Evolutionary conservation across 345 rosid species (phyloP).

Genomic region (Excoecaria cochinchinensis): DNA sequence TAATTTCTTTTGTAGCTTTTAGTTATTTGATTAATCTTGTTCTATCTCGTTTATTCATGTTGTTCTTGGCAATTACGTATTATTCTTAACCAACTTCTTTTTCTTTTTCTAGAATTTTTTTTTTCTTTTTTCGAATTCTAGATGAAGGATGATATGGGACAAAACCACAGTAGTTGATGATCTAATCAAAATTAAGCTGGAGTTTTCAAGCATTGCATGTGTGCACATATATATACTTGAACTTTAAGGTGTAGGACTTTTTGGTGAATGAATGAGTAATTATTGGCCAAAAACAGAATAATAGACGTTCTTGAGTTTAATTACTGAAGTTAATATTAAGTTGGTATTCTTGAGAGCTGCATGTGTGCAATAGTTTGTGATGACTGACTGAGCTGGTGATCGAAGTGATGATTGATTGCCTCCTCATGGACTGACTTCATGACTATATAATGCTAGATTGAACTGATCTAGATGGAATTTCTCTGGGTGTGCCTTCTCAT

Average conservation of each 20-base stretch:
- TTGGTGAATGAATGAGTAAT: background rate
- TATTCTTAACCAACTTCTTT: background rate
- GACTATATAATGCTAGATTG: background rate
- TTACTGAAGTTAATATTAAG: background rate
- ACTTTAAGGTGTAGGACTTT: background rate
- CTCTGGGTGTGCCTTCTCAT: background rate
- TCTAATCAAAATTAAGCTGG: background rate
- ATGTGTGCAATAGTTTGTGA: background rate
- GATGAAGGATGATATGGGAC: background rate
- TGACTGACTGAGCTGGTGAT: background rate
- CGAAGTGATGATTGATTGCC: background rate
- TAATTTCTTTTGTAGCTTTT: background rate
- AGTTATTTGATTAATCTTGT: conserved; percentile 1
- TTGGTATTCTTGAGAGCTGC: background rate
- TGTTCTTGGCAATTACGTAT: background rate
- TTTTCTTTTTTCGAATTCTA: background rate
- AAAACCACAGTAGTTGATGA: background rate
- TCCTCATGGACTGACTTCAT: background rate
- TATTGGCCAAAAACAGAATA: background rate
- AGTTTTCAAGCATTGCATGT: background rate
- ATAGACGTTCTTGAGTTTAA: background rate
- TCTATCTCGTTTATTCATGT: background rate
- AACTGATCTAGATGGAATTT: background rate
- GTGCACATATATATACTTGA: background rate
- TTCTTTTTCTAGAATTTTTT: background rate